Percentiles rank a stretch among this genome's conserved stretches.
Conservation (phyloP, 371 early-diverging fungal species). For the Capillidium rhysosporum region DNA sequence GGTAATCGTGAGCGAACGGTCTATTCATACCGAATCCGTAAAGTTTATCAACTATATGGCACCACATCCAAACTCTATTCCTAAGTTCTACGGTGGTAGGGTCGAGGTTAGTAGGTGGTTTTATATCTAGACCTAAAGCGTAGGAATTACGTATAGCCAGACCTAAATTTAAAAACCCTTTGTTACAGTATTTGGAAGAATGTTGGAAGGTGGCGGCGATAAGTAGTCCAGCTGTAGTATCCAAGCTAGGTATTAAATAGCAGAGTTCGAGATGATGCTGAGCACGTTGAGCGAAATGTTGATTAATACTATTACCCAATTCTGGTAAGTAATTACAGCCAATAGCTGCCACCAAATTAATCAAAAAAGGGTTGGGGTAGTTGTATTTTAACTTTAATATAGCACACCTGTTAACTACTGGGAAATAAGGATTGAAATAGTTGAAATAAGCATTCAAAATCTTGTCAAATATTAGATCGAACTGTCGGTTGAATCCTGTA, state of each 20-base stretch:
- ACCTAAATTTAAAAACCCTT: neutral
- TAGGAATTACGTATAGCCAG: neutral
- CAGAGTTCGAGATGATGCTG: neutral
- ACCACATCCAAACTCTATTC: neutral
- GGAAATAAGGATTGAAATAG: slow-evolving; percentile 1
- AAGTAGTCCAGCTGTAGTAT: neutral
- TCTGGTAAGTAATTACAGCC: neutral
- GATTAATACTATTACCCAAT: neutral
- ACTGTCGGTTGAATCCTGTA: neutral
- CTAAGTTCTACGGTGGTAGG: neutral
- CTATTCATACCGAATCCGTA: slow-evolving; percentile 4
- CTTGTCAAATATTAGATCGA: neutral
- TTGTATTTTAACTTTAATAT: neutral
- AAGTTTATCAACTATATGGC: slow-evolving; percentile 3
- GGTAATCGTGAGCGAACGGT: neutral
- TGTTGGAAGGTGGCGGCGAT: slow-evolving; percentile 1
- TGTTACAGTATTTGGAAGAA: neutral
- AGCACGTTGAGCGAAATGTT: neutral
- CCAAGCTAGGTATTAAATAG: neutral
- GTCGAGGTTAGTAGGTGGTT: neutral
- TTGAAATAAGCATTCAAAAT: slow-evolving; percentile 3
- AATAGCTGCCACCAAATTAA: slow-evolving; percentile 2
- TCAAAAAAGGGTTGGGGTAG: neutral
- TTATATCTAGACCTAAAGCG: neutral
- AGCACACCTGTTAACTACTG: neutral